phyloP scores from a whole-genome alignment of 192 early-diverging fungal species.

The Gigaspora rosea region DNA sequence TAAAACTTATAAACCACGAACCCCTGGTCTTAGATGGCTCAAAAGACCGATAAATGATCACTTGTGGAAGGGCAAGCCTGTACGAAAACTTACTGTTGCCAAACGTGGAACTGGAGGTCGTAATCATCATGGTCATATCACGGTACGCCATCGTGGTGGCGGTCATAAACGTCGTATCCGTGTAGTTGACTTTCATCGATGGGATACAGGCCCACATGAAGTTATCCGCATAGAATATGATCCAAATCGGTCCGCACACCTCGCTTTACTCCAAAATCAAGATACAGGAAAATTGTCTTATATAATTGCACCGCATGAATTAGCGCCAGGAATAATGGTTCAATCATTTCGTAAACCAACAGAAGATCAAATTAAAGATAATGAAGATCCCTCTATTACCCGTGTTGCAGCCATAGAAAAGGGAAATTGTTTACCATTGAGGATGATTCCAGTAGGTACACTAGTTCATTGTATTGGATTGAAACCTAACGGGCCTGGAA shows the following conservation, averaged over 20 bases:
- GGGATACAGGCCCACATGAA: conserved; percentile 68
- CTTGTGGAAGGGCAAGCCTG: conserved; percentile 82
- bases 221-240: conserved; percentile 95
- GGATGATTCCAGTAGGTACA: conserved; percentile 91
- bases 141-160: conserved; percentile 90
- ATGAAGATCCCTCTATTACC: conserved; percentile 36
- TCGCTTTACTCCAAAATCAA: conserved; percentile 82
- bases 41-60: conserved; percentile 84
- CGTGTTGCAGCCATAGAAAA: conserved; percentile 61
- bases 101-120: conserved; percentile 86
- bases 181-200: conserved; percentile 84
- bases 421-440: conserved; percentile 89
- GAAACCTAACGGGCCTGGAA: conserved; percentile 71
- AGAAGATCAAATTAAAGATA: background rate
- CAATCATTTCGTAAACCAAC: conserved; percentile 12
- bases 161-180: conserved; percentile 89
- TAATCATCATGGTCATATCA: conserved; percentile 88
- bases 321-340: conserved; percentile 38
- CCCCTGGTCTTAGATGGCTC: conserved; percentile 84
- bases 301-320: conserved; percentile 78
- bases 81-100: conserved; percentile 77
- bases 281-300: conserved; percentile 79
- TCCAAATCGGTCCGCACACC: conserved; percentile 85
- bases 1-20: conserved; percentile 90
- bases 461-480: conserved; percentile 86